A percentile compares a stretch with the other conserved stretches of the same genome.
Evolutionary conservation across 2,329 filamentous ascomycete genomes (phyloP).

Genomic region (Scytalidium sp.): DNA sequence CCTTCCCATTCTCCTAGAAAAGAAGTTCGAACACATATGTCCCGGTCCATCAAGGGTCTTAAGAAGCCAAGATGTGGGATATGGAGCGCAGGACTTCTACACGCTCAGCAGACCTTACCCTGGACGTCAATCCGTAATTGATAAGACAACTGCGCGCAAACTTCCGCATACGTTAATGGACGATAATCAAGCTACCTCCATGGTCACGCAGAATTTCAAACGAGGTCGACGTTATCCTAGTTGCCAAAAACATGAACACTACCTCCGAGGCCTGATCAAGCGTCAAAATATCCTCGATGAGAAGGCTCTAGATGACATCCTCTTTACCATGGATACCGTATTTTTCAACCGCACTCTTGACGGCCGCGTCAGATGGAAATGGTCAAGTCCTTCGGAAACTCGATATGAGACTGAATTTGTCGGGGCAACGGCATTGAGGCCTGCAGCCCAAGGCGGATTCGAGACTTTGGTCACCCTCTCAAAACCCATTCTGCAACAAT

Average conservation of each 20-base stretch:
- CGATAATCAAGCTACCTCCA: background rate
- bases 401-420: constrained; percentile 55
- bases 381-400: constrained; percentile 48
- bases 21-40: background rate
- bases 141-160: background rate
- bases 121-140: background rate
- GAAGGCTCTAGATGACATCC: constrained; percentile 53
- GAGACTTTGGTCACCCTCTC: constrained; percentile 63
- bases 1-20: background rate
- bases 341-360: constrained; percentile 57
- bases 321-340: constrained; percentile 58
- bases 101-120: background rate
- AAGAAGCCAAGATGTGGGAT: background rate
- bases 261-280: constrained; percentile 55
- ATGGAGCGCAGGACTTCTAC: background rate
- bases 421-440: constrained; percentile 58
- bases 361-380: constrained; percentile 60
- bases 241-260: constrained; percentile 42
- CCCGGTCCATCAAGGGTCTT: background rate
- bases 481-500: constrained; percentile 50
- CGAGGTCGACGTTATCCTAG: constrained; percentile 1
- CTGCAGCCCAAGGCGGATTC: constrained; percentile 44
- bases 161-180: background rate
- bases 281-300: constrained; percentile 50
- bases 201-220: constrained; percentile 4